These are phyloP conservation scores for Saccharomycopsis hybrid DNA, from an alignment of 1,139 yeast species.

Conservation along the genomic window DNA sequence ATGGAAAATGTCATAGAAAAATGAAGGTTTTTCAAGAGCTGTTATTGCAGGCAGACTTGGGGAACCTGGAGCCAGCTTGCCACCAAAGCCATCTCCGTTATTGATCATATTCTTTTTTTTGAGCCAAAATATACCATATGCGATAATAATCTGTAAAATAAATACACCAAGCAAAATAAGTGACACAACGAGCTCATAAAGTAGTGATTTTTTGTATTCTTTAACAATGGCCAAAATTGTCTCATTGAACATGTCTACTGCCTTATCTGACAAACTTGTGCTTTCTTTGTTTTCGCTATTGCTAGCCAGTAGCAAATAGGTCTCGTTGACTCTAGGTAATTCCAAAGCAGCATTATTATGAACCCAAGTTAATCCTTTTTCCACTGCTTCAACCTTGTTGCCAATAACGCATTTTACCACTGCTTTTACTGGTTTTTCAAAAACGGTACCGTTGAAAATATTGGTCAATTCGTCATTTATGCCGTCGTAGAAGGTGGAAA, in stretches of 20 bases:
- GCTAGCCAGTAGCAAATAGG: not conserved
- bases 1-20: no score
- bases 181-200: conserved; percentile 42
- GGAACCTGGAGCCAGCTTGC: not conserved
- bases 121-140: conserved; percentile 1
- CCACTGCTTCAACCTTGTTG: conserved; percentile 56
- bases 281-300: not conserved
- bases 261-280: conserved; percentile 9
- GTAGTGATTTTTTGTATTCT: conserved; percentile 33
- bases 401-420: conserved; percentile 79
- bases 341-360: conserved; percentile 52
- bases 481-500: conserved; percentile 40
- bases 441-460: conserved; percentile 62
- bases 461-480: conserved; percentile 50
- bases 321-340: conserved; percentile 46
- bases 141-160: conserved; percentile 33
- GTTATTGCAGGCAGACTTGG: no score
- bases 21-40: no score
- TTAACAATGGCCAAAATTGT: conserved; percentile 27
- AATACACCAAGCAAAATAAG: conserved; percentile 41
- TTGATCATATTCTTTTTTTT: not conserved
- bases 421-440: conserved; percentile 54
- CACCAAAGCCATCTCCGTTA: conserved; percentile 4
- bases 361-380: conserved; percentile 75
- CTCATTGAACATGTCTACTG: conserved; percentile 27